A percentile compares a stretch with the other conserved stretches of the same genome.
These are phyloP conservation scores for Toxoplasma gondii DNA, from an alignment of 169 alveolate genomes.

Conservation along the genomic window DNA sequence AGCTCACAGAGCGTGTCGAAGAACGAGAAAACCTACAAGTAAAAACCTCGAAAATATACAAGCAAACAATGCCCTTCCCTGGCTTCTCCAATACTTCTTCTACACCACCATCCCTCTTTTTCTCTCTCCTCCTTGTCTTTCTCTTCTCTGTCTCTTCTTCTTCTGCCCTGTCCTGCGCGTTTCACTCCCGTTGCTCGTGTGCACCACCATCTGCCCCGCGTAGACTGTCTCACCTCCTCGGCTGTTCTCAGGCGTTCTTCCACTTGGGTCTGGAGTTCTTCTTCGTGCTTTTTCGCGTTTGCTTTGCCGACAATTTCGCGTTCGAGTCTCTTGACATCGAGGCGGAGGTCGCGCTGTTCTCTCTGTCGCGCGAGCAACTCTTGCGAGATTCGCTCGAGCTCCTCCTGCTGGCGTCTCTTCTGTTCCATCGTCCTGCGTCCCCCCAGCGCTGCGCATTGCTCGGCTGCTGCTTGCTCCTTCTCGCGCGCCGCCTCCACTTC, in stretches of 20 bases:
- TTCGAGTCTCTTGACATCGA: neutral
- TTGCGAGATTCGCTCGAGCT: neutral
- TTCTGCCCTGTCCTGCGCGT: too few relatives aligned
- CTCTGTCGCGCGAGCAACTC: neutral
- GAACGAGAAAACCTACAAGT: too few relatives aligned
- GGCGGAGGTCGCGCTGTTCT: neutral
- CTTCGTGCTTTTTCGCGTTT: neutral
- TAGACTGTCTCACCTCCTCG: neutral
- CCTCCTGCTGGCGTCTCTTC: neutral
- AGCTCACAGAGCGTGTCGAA: too few relatives aligned
- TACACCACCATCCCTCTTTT: too few relatives aligned
- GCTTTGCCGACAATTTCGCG: neutral
- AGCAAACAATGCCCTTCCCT: too few relatives aligned
- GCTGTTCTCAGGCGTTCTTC: neutral
- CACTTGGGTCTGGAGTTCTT: neutral
- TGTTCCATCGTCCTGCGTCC: slow-evolving; percentile 4
- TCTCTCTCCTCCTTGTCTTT: too few relatives aligned
- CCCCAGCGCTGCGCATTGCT: neutral
- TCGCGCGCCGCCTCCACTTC: neutral
- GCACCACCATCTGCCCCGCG: too few relatives aligned
- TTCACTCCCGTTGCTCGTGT: too few relatives aligned
- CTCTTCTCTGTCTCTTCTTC: too few relatives aligned
- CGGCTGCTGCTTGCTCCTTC: neutral
- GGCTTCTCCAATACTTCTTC: too few relatives aligned
- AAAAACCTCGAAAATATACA: too few relatives aligned